phyloP scores from a whole-genome alignment of 257 asterid genomes.

The Phtheirospermum japonicum region DNA sequence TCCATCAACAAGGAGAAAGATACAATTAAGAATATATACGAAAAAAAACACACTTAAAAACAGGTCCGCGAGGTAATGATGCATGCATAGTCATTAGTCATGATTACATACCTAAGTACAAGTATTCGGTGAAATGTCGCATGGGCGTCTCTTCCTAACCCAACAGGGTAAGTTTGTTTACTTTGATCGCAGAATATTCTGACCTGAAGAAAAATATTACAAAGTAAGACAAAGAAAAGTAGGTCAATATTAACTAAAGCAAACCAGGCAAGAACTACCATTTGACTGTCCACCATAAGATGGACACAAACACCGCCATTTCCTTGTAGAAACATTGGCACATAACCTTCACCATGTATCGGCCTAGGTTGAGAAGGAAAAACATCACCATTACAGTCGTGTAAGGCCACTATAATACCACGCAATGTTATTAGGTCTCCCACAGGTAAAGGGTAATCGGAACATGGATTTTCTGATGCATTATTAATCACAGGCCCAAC shows the following conservation, averaged over 20 bases:
- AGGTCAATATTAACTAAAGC: slow-evolving; percentile 9
- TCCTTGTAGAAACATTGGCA: slow-evolving; percentile 41
- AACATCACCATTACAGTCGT: slow-evolving; percentile 39
- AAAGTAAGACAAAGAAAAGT: slow-evolving; percentile 28
- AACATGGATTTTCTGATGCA: slow-evolving; percentile 36
- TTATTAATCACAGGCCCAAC: slow-evolving; percentile 16
- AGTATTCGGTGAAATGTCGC: slow-evolving; percentile 86
- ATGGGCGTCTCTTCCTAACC: slow-evolving; percentile 56
- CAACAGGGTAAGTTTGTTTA: slow-evolving; percentile 52
- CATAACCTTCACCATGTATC: slow-evolving; percentile 27
- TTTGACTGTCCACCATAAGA: slow-evolving; percentile 43
- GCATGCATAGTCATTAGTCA: slow-evolving; percentile 1
- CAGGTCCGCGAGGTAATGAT: neutral
- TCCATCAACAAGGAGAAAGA: slow-evolving; percentile 1
- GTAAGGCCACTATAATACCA: slow-evolving; percentile 64
- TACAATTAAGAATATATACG: neutral
- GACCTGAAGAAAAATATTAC: slow-evolving; percentile 46
- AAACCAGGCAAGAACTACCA: slow-evolving; percentile 39
- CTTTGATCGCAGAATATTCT: slow-evolving; percentile 48
- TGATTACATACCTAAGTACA: slow-evolving; percentile 46
- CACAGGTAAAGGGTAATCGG: slow-evolving; percentile 54
- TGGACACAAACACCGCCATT: slow-evolving; percentile 57
- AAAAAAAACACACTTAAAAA: too few relatives aligned
- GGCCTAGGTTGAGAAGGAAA: slow-evolving; percentile 36
- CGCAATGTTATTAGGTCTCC: slow-evolving; percentile 62